A percentile compares a stretch with the other conserved stretches of the same genome.
Conservation (phyloP, 768 basidiomycete genomes). For the Guyanaporus albipodus region DNA sequence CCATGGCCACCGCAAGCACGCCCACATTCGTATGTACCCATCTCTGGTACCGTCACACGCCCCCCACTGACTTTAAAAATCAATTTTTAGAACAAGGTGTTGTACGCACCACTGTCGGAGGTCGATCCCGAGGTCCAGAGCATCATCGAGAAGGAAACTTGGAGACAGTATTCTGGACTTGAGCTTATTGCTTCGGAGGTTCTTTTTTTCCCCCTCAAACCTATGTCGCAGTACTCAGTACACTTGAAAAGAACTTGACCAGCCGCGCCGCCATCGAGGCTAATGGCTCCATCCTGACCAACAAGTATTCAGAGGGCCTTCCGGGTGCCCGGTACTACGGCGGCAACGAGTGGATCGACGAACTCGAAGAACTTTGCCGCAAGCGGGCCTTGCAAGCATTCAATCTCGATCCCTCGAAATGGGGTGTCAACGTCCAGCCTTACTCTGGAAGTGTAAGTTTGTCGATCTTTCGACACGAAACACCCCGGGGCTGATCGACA, state of each 20-base stretch:
- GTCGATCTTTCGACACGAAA: neutral
- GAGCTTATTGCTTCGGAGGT: constrained; percentile 99
- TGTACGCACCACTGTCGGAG: constrained; percentile 86
- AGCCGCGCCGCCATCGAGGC: constrained; percentile 95
- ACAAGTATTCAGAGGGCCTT: constrained; percentile 99
- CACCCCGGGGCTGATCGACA: constrained; percentile 10
- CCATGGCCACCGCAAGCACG: constrained; percentile 59
- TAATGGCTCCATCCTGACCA: constrained; percentile 97
- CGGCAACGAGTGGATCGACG: constrained; percentile 97
- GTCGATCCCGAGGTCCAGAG: constrained; percentile 94
- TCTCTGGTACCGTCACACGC: neutral
- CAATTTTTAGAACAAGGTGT: constrained; percentile 72
- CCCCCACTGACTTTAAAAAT: neutral
- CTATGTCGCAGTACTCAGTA: neutral
- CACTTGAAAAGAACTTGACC: constrained; percentile 76
- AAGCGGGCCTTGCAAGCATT: constrained; percentile 95
- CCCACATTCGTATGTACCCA: constrained; percentile 54
- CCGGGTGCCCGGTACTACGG: constrained; percentile 97
- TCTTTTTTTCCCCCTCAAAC: neutral
- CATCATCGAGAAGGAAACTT: constrained; percentile 99
- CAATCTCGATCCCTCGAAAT: constrained; percentile 86
- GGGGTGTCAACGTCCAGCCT: constrained; percentile 99
- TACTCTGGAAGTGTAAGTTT: constrained; percentile 85
- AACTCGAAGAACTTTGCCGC: constrained; percentile 91
- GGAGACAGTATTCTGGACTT: constrained; percentile 95